Evolutionary conservation across 148 eudicot species (phyloP).

Genomic region (Camellia granthamiana): DNA sequence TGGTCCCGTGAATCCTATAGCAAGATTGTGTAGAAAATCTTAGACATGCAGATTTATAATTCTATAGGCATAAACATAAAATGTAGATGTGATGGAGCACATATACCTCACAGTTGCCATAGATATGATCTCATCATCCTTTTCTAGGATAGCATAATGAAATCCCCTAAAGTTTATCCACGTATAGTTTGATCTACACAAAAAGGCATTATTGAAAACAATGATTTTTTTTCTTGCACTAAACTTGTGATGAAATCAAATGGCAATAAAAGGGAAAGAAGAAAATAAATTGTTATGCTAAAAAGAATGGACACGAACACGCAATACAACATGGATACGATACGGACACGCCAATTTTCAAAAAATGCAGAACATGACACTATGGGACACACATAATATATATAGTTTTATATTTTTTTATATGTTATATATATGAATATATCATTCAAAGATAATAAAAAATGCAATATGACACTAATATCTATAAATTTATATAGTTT

Average conservation of each 20-base stretch:
- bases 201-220: background rate
- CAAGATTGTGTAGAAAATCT: background rate
- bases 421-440: too few species aligned
- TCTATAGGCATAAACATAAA: background rate
- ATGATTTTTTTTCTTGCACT: background rate
- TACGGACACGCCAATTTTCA: too few species aligned
- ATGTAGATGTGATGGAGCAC: background rate
- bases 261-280: background rate
- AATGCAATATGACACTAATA: too few species aligned
- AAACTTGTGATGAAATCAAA: background rate
- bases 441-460: too few species aligned
- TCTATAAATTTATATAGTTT: too few species aligned
- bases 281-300: background rate
- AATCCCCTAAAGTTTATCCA: slow-evolving; percentile 53
- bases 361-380: too few species aligned
- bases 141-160: slow-evolving; percentile 44
- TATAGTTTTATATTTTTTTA: too few species aligned
- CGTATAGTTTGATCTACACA: slow-evolving; percentile 43
- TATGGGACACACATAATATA: too few species aligned
- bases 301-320: too few species aligned
- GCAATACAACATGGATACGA: too few species aligned
- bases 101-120: slow-evolving; percentile 60
- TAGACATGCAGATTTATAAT: background rate
- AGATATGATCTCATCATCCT: slow-evolving; percentile 35
- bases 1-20: slow-evolving; percentile 46